These are phyloP conservation scores for Astrocystis sublimbata DNA, from an alignment of 495 filamentous ascomycete genomes.

Conservation along the genomic window DNA sequence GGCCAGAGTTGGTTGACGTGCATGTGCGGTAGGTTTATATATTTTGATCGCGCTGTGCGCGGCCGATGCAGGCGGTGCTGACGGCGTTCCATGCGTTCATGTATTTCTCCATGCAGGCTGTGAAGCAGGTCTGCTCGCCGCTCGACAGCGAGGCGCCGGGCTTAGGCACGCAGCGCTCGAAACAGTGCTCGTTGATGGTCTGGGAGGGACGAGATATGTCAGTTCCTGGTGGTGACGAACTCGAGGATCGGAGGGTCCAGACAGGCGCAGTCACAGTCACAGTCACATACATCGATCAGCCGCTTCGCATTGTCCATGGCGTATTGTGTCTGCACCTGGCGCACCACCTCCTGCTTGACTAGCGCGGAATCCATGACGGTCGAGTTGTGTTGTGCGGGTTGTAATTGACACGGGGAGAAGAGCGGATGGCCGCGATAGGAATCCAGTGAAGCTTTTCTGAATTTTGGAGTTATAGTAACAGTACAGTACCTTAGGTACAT, in stretches of 20 bases:
- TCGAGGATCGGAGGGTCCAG: not conserved
- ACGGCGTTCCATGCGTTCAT: slow-evolving; percentile 90
- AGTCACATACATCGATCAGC: slow-evolving; percentile 75
- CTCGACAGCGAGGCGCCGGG: slow-evolving; percentile 75
- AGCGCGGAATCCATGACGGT: slow-evolving; percentile 45
- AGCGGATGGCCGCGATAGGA: not conserved
- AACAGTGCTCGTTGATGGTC: slow-evolving; percentile 98
- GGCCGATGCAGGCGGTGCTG: slow-evolving; percentile 68
- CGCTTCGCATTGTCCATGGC: slow-evolving; percentile 72
- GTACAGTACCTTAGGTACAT: too few species aligned
- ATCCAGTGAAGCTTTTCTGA: slow-evolving; percentile 13
- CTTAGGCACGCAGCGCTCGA: slow-evolving; percentile 86
- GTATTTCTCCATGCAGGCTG: slow-evolving; percentile 96
- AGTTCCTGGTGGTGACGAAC: too few species aligned
- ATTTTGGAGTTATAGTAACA: too few species aligned
- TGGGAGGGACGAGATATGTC: slow-evolving; percentile 40
- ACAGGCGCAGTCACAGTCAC: too few species aligned
- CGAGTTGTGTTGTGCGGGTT: not conserved
- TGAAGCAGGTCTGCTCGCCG: slow-evolving; percentile 74
- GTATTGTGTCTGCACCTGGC: slow-evolving; percentile 71
- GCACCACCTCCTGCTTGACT: slow-evolving; percentile 67
- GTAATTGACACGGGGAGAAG: not conserved
- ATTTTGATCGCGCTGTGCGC: slow-evolving; percentile 66
- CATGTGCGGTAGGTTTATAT: not conserved
- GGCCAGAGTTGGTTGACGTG: not conserved